Conservation (phyloP, 176 grass and related monocot species). For the Canna indica region DNA sequence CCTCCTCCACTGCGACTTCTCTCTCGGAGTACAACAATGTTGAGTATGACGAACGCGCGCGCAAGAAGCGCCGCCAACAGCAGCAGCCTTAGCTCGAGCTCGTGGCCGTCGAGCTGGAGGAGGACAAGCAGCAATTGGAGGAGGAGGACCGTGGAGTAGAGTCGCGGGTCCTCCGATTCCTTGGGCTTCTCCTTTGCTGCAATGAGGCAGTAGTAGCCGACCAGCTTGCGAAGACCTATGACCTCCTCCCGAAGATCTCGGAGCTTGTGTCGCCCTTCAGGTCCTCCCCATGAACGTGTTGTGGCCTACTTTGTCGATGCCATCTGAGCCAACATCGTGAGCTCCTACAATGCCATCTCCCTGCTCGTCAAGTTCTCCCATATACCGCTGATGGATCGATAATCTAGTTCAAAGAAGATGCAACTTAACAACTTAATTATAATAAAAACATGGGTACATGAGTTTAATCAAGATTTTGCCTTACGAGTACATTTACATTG, state of each 20-base stretch:
- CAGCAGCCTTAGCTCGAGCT: background rate
- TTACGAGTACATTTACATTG: too few species aligned
- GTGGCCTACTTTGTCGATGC: slow-evolving; percentile 82
- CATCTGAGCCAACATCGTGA: slow-evolving; percentile 54
- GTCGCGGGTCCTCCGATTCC: slow-evolving; percentile 43
- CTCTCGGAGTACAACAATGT: background rate
- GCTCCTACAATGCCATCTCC: slow-evolving; percentile 79
- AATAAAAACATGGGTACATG: too few species aligned
- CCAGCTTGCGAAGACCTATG: slow-evolving; percentile 43
- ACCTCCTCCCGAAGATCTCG: slow-evolving; percentile 66
- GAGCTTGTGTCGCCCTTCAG: slow-evolving; percentile 85
- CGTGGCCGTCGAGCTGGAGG: background rate
- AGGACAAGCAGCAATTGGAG: background rate
- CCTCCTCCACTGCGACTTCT: background rate
- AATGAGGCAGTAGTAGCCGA: slow-evolving; percentile 58
- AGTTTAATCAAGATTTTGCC: too few species aligned
- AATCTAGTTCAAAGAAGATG: too few species aligned
- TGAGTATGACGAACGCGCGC: background rate
- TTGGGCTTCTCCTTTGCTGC: slow-evolving; percentile 55
- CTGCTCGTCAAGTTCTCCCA: slow-evolving; percentile 91
- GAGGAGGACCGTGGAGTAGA: slow-evolving; percentile 16
- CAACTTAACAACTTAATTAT: too few species aligned
- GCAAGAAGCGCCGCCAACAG: slow-evolving; percentile 26
- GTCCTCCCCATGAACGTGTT: slow-evolving; percentile 65
- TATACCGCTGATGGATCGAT: too few species aligned